Conservation (phyloP, 768 basidiomycete genomes). For the Mycena rebaudengoi region DNA sequence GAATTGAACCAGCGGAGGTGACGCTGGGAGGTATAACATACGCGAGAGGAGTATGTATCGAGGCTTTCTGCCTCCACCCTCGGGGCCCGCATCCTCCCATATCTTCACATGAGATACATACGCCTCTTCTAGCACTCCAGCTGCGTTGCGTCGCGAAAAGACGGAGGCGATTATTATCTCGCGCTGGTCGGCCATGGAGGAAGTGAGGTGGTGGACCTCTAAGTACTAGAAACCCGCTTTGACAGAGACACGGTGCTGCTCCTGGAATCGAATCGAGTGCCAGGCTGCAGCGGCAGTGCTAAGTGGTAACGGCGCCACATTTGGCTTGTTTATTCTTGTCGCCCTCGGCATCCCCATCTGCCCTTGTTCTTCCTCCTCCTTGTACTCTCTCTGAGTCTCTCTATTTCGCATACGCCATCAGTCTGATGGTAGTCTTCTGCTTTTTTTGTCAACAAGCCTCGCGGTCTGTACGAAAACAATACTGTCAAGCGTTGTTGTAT, state of each 20-base stretch:
- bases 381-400: not conserved
- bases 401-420: slow-evolving; percentile 17
- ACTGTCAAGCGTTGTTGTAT: not conserved
- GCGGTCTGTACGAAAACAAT: not conserved
- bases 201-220: no score
- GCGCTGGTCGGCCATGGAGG: no score
- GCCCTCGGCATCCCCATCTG: no score
- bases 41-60: slow-evolving; percentile 92
- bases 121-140: slow-evolving; percentile 63
- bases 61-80: slow-evolving; percentile 80
- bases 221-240: no score
- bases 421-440: not conserved
- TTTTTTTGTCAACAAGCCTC: not conserved
- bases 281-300: no score
- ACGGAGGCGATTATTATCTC: slow-evolving; percentile 85
- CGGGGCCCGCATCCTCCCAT: slow-evolving; percentile 83
- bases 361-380: not conserved
- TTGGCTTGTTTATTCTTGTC: no score
- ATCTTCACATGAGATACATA: slow-evolving; percentile 94
- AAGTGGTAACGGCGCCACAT: no score
- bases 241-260: no score
- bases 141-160: slow-evolving; percentile 75
- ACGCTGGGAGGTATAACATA: slow-evolving; percentile 56
- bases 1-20: not conserved
- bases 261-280: no score